phyloP scores from a whole-genome alignment of 1,139 yeast species.

The Cylindricascospora bacillispora region DNA sequence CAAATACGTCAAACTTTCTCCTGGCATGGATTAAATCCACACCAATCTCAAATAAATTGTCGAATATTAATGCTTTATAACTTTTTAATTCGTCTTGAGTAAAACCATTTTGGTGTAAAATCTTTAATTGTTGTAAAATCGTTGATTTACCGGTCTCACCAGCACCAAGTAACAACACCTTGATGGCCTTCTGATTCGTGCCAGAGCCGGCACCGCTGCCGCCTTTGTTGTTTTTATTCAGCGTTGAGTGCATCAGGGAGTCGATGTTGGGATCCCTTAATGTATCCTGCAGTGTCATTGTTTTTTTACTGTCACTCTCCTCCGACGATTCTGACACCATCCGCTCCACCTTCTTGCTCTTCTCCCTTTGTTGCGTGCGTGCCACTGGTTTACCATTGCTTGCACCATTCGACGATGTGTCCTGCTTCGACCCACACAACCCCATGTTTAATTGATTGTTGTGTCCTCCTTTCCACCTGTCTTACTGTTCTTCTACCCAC shows the following conservation, averaged over 20 bases:
- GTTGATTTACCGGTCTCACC: conserved; percentile 78
- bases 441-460: too few species aligned
- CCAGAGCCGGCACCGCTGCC: too few species aligned
- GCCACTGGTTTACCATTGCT: too few species aligned
- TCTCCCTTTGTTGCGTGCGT: too few species aligned
- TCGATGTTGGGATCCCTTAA: too few species aligned
- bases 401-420: too few species aligned
- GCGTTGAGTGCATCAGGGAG: not conserved
- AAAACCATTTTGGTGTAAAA: conserved; percentile 61
- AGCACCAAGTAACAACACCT: conserved; percentile 57
- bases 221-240: not conserved
- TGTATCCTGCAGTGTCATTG: too few species aligned
- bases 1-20: conserved; percentile 12
- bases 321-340: too few species aligned
- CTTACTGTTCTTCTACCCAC: too few species aligned
- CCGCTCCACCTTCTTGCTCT: too few species aligned
- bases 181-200: conserved; percentile 26
- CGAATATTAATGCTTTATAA: conserved; percentile 57
- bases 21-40: conserved; percentile 39
- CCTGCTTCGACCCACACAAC: not conserved
- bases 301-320: too few species aligned
- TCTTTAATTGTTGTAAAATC: conserved; percentile 61
- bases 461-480: too few species aligned
- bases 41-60: conserved; percentile 55
- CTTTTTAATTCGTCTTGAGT: conserved; percentile 48